Percentiles rank a stretch among this genome's conserved stretches.
Conservation (phyloP, 108 stramenopile species). For the Conticribra weissflogii region DNA sequence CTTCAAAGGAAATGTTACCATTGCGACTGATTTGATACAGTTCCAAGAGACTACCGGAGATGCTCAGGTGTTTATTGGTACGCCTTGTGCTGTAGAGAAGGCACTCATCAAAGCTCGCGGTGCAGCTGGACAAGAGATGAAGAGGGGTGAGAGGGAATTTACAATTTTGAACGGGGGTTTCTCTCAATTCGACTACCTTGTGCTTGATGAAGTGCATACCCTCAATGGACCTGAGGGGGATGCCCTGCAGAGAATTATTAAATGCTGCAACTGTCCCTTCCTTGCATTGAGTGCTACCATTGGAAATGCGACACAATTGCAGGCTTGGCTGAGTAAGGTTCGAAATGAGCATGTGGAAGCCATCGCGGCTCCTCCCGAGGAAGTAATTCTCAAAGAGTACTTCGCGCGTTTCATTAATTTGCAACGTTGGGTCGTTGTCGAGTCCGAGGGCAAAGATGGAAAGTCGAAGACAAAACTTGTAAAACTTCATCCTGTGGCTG, state of each 20-base stretch:
- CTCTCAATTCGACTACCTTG: slow-evolving; percentile 95
- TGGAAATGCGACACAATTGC: slow-evolving; percentile 95
- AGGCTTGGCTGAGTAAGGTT: slow-evolving; percentile 92
- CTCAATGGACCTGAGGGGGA: slow-evolving; percentile 98
- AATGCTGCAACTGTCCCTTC: slow-evolving; percentile 92
- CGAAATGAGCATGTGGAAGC: slow-evolving; percentile 80
- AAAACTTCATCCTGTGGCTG: slow-evolving; percentile 95
- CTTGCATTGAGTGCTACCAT: slow-evolving; percentile 98
- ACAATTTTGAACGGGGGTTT: slow-evolving; percentile 96
- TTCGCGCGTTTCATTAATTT: slow-evolving; percentile 97
- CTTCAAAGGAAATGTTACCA: slow-evolving; percentile 94
- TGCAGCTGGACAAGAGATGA: slow-evolving; percentile 92
- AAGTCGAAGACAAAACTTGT: slow-evolving; percentile 79
- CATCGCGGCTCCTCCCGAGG: slow-evolving; percentile 71
- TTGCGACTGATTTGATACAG: slow-evolving; percentile 89
- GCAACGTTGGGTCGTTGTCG: slow-evolving; percentile 93
- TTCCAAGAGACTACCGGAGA: slow-evolving; percentile 90
- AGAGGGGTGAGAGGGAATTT: slow-evolving; percentile 92
- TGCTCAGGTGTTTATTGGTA: slow-evolving; percentile 97
- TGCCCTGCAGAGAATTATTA: slow-evolving; percentile 97
- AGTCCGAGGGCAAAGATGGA: slow-evolving; percentile 83
- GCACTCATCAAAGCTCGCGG: slow-evolving; percentile 95
- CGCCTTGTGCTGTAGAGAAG: slow-evolving; percentile 94
- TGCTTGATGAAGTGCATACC: slow-evolving; percentile 98
- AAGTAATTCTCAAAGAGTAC: slow-evolving; percentile 89